These are phyloP conservation scores for Infundibulicybe gibba DNA, from an alignment of 768 basidiomycete genomes.

Conservation along the genomic window DNA sequence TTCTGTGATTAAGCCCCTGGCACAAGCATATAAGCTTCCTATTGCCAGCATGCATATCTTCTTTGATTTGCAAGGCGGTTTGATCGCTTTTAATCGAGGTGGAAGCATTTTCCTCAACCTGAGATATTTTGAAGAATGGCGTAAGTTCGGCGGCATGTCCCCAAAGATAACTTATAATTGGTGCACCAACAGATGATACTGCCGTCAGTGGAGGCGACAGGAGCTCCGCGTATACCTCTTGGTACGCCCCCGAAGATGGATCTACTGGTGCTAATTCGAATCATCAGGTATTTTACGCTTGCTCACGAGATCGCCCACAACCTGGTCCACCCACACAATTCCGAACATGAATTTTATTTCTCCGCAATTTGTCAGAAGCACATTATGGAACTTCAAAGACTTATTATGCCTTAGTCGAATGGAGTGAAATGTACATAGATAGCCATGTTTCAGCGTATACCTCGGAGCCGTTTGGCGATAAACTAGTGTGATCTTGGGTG, in stretches of 20 bases:
- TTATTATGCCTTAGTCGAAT: conserved; percentile 19
- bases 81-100: conserved; percentile 92
- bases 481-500: background rate
- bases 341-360: conserved; percentile 93
- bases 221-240: conserved; percentile 73
- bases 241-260: conserved; percentile 37
- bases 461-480: background rate
- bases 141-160: conserved; percentile 42
- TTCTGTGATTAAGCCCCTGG: conserved; percentile 60
- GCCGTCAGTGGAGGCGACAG: conserved; percentile 53
- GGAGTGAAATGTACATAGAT: background rate
- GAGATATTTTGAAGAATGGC: conserved; percentile 84
- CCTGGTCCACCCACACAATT: conserved; percentile 80
- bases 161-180: background rate
- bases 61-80: conserved; percentile 71
- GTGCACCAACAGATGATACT: conserved; percentile 52
- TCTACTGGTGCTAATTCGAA: background rate
- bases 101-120: conserved; percentile 88
- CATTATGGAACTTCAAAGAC: conserved; percentile 34
- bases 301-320: conserved; percentile 96
- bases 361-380: conserved; percentile 82
- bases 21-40: conserved; percentile 71
- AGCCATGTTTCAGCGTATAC: background rate
- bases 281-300: conserved; percentile 77
- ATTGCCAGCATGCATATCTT: conserved; percentile 80